Evolutionary conservation across 2,329 filamentous ascomycete genomes (phyloP).

Genomic region (Achaetomium macrosporum): DNA sequence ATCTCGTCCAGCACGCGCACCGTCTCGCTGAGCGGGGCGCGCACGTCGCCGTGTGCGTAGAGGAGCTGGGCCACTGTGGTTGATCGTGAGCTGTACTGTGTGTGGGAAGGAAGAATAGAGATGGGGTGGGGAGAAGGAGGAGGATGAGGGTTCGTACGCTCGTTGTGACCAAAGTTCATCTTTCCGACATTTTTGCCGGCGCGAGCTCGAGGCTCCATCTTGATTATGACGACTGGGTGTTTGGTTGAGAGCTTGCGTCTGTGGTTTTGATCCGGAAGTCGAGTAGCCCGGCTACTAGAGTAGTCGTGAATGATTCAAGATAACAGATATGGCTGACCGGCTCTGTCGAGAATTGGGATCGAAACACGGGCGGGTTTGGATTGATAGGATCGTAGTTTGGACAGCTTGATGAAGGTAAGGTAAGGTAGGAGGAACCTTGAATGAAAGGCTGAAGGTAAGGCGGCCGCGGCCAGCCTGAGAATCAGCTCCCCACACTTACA

Average conservation of each 20-base stretch:
- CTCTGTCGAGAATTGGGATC: too few relatives aligned
- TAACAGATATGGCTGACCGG: neutral
- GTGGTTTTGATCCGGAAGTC: too few relatives aligned
- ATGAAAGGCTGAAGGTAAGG: too few relatives aligned
- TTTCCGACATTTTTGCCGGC: conserved; percentile 76
- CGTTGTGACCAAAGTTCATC: conserved; percentile 70
- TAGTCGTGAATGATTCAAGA: neutral
- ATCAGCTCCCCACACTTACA: too few relatives aligned
- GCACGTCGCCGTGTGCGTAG: conserved; percentile 73
- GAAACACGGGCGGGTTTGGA: too few relatives aligned
- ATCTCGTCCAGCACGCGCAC: conserved; percentile 89
- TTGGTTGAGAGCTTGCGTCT: neutral
- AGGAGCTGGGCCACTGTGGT: conserved; percentile 64
- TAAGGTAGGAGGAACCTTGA: too few relatives aligned
- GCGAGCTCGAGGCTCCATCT: conserved; percentile 71
- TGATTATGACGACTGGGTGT: conserved; percentile 24
- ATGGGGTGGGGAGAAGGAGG: neutral
- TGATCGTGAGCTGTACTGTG: conserved; percentile 4
- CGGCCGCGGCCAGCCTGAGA: too few relatives aligned
- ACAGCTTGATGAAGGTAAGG: too few relatives aligned
- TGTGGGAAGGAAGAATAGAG: neutral
- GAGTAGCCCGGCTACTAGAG: neutral
- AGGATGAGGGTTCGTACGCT: conserved; percentile 47
- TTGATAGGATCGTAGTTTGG: too few relatives aligned
- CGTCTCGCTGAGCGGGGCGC: conserved; percentile 73